phyloP scores from a whole-genome alignment of 805 yeast species.

The Barnettozyma botsteinii region DNA sequence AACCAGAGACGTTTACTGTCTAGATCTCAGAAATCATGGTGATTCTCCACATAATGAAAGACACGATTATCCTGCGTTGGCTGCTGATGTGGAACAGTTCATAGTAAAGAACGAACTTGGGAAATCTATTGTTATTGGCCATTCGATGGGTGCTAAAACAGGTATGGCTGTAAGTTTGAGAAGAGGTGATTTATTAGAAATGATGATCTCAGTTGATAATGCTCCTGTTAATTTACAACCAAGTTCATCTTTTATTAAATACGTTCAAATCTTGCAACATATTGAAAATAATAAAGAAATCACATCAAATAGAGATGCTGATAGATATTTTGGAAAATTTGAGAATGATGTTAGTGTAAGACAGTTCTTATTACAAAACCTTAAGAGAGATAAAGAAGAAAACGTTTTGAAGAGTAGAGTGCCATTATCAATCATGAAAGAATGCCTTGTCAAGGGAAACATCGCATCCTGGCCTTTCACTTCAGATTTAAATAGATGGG shows the following conservation, averaged over 20 bases:
- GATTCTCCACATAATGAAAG: constrained; percentile 71
- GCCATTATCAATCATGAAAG: constrained; percentile 66
- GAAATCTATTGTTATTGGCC: constrained; percentile 66
- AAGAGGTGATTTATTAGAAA: constrained; percentile 52
- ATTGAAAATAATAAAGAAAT: constrained; percentile 45
- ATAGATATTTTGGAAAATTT: constrained; percentile 50
- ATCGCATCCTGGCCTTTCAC: constrained; percentile 77
- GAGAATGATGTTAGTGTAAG: constrained; percentile 58
- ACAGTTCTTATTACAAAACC: constrained; percentile 72
- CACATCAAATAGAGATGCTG: constrained; percentile 59
- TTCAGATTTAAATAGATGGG: constrained; percentile 46
- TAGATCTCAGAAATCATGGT: constrained; percentile 90
- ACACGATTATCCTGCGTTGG: constrained; percentile 75
- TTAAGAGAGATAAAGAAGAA: constrained; percentile 38
- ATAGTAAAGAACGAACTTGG: constrained; percentile 33
- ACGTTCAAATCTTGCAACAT: constrained; percentile 55
- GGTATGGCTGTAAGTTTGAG: constrained; percentile 83
- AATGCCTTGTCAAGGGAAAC: constrained; percentile 56
- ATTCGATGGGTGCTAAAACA: constrained; percentile 91
- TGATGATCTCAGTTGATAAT: constrained; percentile 78
- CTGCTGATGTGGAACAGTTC: constrained; percentile 80
- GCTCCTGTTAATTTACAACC: constrained; percentile 72
- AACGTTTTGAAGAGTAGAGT: constrained; percentile 35
- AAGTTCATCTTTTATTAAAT: constrained; percentile 55
- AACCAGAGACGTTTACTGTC: constrained; percentile 54